Percentiles rank a stretch among this genome's conserved stretches.
Conservation (phyloP, 2,329 filamentous ascomycete genomes). For the Colletotrichum kahawae region DNA sequence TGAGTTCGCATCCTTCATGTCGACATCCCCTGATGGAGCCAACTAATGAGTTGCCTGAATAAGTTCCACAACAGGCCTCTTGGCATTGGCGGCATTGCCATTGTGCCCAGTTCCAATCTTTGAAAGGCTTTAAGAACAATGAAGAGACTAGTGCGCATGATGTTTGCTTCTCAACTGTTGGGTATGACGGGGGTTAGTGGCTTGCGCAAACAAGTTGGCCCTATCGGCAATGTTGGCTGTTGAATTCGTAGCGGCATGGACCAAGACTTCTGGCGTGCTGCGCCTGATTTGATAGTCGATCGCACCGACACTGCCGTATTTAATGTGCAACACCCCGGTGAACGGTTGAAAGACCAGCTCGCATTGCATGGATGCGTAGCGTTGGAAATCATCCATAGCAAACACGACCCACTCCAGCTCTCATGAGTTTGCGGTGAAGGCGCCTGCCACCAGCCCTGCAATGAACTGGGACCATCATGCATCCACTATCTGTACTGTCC, state of each 20-base stretch:
- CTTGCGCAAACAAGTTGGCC: neutral
- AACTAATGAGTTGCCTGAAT: neutral
- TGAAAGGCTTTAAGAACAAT: neutral
- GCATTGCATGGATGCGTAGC: neutral
- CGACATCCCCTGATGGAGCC: neutral
- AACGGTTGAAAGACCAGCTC: neutral
- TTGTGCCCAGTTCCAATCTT: neutral
- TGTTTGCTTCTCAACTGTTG: neutral
- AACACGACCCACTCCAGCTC: neutral
- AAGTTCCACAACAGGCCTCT: neutral
- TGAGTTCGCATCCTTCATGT: neutral
- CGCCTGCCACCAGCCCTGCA: neutral
- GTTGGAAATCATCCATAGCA: neutral
- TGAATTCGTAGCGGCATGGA: neutral
- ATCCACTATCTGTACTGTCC: fast-evolving
- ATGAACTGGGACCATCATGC: neutral
- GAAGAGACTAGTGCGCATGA: neutral
- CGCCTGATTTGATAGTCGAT: neutral
- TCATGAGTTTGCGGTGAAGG: neutral
- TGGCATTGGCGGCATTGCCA: neutral
- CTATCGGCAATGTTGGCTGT: neutral
- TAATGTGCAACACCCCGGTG: fast-evolving
- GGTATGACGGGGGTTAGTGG: neutral
- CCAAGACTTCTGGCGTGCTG: neutral
- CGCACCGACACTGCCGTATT: neutral